Evolutionary conservation across 768 basidiomycete species (phyloP).

Genomic region (Russula foetens): DNA sequence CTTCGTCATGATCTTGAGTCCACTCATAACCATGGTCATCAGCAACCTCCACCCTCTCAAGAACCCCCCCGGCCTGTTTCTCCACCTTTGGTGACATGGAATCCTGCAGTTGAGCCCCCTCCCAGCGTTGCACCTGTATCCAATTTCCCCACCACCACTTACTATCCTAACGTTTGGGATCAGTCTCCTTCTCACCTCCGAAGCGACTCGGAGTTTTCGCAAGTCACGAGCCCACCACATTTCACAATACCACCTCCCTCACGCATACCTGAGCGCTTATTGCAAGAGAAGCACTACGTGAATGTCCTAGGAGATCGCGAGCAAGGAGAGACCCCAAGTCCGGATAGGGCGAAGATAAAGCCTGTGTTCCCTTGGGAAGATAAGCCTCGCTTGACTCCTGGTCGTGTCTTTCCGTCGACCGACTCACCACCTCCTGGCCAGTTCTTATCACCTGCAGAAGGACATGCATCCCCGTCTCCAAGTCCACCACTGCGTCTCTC

Average conservation of each 20-base stretch:
- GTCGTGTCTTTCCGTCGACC: conserved; percentile 52
- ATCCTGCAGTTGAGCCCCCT: conserved; percentile 73
- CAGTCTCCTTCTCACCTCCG: conserved; percentile 37
- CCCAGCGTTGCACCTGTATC: conserved; percentile 50
- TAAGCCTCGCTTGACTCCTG: conserved; percentile 54
- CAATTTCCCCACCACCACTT: conserved; percentile 64
- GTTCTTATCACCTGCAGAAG: conserved; percentile 13
- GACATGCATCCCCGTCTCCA: conserved; percentile 22
- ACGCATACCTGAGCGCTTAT: conserved; percentile 55
- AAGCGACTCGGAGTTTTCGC: conserved; percentile 26
- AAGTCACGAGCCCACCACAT: conserved; percentile 31
- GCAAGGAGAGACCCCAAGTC: conserved; percentile 42
- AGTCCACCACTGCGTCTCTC: conserved; percentile 17
- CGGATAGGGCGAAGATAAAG: conserved; percentile 66
- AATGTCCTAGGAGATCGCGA: conserved; percentile 40
- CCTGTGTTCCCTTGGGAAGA: conserved; percentile 95
- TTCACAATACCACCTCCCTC: conserved; percentile 54
- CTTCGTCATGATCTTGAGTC: conserved; percentile 22
- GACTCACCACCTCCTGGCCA: conserved; percentile 22
- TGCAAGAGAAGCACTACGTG: conserved; percentile 69
- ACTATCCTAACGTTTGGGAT: conserved; percentile 88
- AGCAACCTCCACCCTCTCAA: conserved; percentile 18
- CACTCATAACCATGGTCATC: conserved; percentile 22
- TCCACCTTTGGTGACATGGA: conserved; percentile 68
- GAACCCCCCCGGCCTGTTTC: conserved; percentile 42